Conservation (phyloP, 129 eudicot genomes). For the Escallonia rubra region DNA sequence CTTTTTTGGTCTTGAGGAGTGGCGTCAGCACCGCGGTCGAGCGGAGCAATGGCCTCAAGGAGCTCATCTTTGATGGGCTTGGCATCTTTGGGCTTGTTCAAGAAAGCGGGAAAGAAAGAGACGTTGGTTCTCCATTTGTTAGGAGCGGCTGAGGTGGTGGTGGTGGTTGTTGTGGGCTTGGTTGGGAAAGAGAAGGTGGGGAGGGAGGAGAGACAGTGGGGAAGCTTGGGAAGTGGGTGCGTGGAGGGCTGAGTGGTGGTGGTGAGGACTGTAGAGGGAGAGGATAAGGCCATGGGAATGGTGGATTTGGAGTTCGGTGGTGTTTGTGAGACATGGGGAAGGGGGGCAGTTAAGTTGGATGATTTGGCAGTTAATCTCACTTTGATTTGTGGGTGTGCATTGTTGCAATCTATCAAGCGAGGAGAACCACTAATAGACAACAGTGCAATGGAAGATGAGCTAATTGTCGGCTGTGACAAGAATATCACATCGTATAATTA, state of each 20-base stretch:
- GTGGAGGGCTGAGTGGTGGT: background rate
- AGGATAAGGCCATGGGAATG: constrained; percentile 35
- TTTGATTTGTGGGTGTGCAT: no score
- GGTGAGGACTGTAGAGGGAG: constrained; percentile 18
- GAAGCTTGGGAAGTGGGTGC: background rate
- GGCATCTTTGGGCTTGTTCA: constrained; percentile 35
- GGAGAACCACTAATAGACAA: no score
- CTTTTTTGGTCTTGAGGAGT: constrained; percentile 55
- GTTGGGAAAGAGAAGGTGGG: constrained; percentile 7
- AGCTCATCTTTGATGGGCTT: constrained; percentile 64
- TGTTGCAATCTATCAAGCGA: no score
- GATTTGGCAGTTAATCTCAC: no score
- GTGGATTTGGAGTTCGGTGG: background rate
- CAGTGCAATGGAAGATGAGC: no score
- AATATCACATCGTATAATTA: no score
- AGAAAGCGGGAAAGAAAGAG: constrained; percentile 61
- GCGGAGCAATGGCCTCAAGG: constrained; percentile 55
- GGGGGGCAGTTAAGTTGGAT: background rate
- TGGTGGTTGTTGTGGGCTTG: constrained; percentile 9
- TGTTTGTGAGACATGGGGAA: constrained; percentile 10
- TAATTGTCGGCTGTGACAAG: no score
- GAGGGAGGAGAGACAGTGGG: constrained; percentile 13
- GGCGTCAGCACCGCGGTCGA: constrained; percentile 91
- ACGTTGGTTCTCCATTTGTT: constrained; percentile 44
- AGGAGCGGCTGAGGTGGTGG: background rate